phyloP scores from a whole-genome alignment of 192 early-diverging fungal species.

The Glomus cerebriforme region DNA sequence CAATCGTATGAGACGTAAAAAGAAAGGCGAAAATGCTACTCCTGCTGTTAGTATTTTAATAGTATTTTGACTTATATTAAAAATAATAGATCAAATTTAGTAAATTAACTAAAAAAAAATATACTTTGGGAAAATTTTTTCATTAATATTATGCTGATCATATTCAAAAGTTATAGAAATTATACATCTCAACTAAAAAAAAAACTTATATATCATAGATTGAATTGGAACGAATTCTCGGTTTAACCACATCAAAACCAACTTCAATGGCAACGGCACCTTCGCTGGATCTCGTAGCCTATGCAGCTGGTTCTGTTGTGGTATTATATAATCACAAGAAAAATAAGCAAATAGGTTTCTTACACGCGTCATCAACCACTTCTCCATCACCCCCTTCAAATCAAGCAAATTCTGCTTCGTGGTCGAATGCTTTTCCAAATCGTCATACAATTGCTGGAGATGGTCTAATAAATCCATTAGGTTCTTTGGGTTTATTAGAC shows the following conservation, averaged over 20 bases:
- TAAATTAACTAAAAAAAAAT: not conserved
- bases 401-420: slow-evolving; percentile 15
- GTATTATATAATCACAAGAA: slow-evolving; percentile 74
- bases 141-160: no score
- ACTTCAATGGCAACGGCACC: slow-evolving; percentile 57
- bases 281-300: slow-evolving; percentile 62
- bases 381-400: not conserved
- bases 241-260: slow-evolving; percentile 57
- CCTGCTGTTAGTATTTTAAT: slow-evolving; percentile 24
- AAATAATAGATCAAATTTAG: not conserved
- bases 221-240: slow-evolving; percentile 67
- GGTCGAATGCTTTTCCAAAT: slow-evolving; percentile 20
- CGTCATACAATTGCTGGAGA: slow-evolving; percentile 30
- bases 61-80: not conserved
- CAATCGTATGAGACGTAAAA: slow-evolving; percentile 22
- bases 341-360: slow-evolving; percentile 65
- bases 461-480: slow-evolving; percentile 9
- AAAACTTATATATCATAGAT: slow-evolving; percentile 40
- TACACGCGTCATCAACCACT: slow-evolving; percentile 38
- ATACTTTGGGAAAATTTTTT: no score
- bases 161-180: not conserved
- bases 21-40: slow-evolving; percentile 24
- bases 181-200: no score
- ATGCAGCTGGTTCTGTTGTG: slow-evolving; percentile 73
- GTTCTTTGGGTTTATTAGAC: slow-evolving; percentile 38